Percentiles rank a stretch among this genome's conserved stretches.
These are phyloP conservation scores for Synchytrium microbalum DNA, from an alignment of 371 early-diverging fungal species.

Conservation along the genomic window DNA sequence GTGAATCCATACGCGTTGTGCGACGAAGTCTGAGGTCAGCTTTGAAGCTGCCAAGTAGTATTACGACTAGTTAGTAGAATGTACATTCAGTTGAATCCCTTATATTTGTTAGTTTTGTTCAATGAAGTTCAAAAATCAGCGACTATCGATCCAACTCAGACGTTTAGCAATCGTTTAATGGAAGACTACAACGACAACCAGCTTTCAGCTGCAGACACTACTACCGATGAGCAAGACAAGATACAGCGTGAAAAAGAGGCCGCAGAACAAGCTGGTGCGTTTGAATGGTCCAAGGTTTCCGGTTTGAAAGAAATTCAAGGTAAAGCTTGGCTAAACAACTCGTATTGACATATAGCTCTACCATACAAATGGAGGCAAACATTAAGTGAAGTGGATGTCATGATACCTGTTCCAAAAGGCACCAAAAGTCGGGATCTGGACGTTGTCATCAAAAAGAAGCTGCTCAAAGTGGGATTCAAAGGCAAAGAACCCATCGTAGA, in stretches of 20 bases:
- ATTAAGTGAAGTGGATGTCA: constrained; percentile 72
- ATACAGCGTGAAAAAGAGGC: constrained; percentile 35
- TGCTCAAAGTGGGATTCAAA: constrained; percentile 65
- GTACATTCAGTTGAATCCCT: no score
- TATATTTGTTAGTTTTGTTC: no score
- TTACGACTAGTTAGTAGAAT: no score
- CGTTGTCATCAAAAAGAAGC: constrained; percentile 58
- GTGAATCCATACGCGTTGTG: no score
- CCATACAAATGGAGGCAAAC: constrained; percentile 82
- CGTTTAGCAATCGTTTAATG: no score
- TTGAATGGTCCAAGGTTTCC: not conserved
- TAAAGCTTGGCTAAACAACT: not conserved
- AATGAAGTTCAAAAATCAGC: no score
- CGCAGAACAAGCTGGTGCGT: constrained; percentile 52
- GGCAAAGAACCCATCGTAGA: constrained; percentile 68
- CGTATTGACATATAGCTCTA: constrained; percentile 31
- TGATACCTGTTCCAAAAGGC: constrained; percentile 67
- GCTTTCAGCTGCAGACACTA: not conserved
- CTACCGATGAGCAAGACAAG: constrained; percentile 28
- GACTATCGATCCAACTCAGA: no score
- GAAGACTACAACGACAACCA: no score
- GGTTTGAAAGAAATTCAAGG: constrained; percentile 1
- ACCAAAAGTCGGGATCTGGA: constrained; percentile 62
- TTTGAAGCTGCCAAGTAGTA: no score
- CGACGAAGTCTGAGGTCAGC: no score